Base-by-base conservation (phyloP, 169 alveolate genomes). In the Plasmodium chabaudi region DNA sequence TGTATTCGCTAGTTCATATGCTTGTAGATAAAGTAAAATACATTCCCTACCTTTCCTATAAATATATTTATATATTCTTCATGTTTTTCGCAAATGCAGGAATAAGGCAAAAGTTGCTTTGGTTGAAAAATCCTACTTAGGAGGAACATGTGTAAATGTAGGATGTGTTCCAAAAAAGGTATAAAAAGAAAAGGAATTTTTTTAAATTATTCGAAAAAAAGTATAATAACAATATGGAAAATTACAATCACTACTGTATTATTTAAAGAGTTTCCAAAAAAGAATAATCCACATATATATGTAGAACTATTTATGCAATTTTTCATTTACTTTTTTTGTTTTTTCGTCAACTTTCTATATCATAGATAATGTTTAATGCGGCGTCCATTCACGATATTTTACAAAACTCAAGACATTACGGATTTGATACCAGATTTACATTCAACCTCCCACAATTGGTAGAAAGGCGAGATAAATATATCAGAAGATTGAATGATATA, bases 161-260 rank as follows among this genome's bases (percentile, higher is more conserved):
- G 99, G 99, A 10, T 97, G 99, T 88, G 98, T 98, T 59, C 99
- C 99, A 0, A 98, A 98, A 93, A 98, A 98, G 95, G 96, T 97
- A 91, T 87, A 90, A 94, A 96, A 88, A 73, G 89, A 49, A n/a
- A 27, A 27, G 27, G 2, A 1, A 5, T 0, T 12, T 10, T 10
- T 12, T 12, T 49, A 49, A 49, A n/a, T 12, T n/a, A 10, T 10
- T 1, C 9, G 59, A 49, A 49, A 49, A 49, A 49, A n/a, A 0
- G 2, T n/a, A 49, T 12, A 27, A 1, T 27, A 27, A 1, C 1
- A 27, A 27, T 27, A 15, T 27, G 39, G 4, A 27, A 27, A 2
- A 1, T 27, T 27, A 1, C 5, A 27, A 1, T 27, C 4, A 27
- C 39, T 27, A 27, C 6, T 27, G 5, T 3, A 27, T 27, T 21